A percentile compares a stretch with the other conserved stretches of the same genome.
Conservation (phyloP, 768 basidiomycete species). For the Rubroboletus satanas region DNA sequence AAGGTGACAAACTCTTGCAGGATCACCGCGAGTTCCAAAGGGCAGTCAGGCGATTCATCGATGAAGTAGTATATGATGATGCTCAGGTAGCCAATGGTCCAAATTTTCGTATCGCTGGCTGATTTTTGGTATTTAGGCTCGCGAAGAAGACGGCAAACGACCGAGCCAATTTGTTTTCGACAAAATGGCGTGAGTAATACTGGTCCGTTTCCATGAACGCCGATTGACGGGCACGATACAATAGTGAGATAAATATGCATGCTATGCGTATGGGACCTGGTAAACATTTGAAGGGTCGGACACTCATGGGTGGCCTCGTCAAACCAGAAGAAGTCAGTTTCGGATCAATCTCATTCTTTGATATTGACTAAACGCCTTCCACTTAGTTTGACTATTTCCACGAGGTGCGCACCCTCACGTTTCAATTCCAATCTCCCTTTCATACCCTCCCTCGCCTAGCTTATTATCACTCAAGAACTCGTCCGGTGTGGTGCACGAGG, state of each 20-base stretch:
- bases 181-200: conserved; percentile 63
- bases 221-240: neutral
- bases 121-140: conserved; percentile 35
- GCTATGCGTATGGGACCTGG: conserved; percentile 93
- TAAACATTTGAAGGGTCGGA: conserved; percentile 75
- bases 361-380: conserved; percentile 14
- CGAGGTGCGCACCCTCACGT: conserved; percentile 46
- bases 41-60: conserved; percentile 56
- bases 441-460: conserved; percentile 23
- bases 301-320: conserved; percentile 68
- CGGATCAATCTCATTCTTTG: neutral
- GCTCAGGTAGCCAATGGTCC: conserved; percentile 27
- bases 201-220: neutral
- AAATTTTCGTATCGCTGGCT: conserved; percentile 14
- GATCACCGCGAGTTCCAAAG: conserved; percentile 46
- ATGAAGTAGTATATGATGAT: conserved; percentile 56
- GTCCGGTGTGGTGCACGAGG: conserved; percentile 53
- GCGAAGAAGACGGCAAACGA: conserved; percentile 89
- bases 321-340: conserved; percentile 64
- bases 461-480: conserved; percentile 66
- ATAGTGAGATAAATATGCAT: conserved; percentile 66
- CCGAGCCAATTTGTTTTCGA: conserved; percentile 74
- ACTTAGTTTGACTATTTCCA: conserved; percentile 66
- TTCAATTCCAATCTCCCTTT: neutral
- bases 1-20: conserved; percentile 29